These are phyloP conservation scores for Parathielavia hyrcaniae DNA, from an alignment of 495 filamentous ascomycete species.

Conservation along the genomic window DNA sequence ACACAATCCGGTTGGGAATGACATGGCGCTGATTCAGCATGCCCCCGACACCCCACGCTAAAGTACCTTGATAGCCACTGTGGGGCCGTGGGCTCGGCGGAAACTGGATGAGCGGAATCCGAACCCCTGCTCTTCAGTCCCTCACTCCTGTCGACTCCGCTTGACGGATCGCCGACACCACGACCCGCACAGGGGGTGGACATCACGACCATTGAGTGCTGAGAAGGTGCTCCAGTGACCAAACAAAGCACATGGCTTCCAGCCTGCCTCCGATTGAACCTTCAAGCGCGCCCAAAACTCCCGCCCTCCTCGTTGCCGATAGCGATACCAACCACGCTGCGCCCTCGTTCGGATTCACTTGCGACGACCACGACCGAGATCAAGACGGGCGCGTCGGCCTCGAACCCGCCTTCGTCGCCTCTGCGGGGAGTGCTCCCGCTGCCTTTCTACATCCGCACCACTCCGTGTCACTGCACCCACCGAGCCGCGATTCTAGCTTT, in stretches of 20 bases:
- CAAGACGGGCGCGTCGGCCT: neutral
- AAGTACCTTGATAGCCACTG: too few relatives aligned
- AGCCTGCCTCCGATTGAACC: neutral
- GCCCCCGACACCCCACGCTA: too few relatives aligned
- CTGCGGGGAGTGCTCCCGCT: conserved; percentile 17
- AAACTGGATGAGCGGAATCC: too few relatives aligned
- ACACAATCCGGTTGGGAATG: too few relatives aligned
- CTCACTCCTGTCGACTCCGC: conserved; percentile 11
- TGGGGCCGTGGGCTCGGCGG: too few relatives aligned
- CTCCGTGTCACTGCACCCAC: conserved; percentile 15
- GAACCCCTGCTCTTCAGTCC: neutral
- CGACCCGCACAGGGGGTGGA: conserved; percentile 5
- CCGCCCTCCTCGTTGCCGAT: conserved; percentile 27
- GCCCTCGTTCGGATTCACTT: conserved; percentile 15
- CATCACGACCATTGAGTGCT: conserved; percentile 1
- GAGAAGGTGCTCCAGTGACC: neutral
- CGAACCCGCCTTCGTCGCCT: conserved; percentile 2
- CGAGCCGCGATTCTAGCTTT: conserved; percentile 26
- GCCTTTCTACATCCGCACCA: conserved; percentile 23
- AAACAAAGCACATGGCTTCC: conserved; percentile 14
- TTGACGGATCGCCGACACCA: conserved; percentile 7
- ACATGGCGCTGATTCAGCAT: too few relatives aligned
- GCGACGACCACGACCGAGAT: conserved; percentile 19
- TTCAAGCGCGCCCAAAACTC: conserved; percentile 21
- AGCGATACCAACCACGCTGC: conserved; percentile 21